Evolutionary conservation across 2,329 filamentous ascomycete species (phyloP).

Genomic region (Tolypocladium tropicale): DNA sequence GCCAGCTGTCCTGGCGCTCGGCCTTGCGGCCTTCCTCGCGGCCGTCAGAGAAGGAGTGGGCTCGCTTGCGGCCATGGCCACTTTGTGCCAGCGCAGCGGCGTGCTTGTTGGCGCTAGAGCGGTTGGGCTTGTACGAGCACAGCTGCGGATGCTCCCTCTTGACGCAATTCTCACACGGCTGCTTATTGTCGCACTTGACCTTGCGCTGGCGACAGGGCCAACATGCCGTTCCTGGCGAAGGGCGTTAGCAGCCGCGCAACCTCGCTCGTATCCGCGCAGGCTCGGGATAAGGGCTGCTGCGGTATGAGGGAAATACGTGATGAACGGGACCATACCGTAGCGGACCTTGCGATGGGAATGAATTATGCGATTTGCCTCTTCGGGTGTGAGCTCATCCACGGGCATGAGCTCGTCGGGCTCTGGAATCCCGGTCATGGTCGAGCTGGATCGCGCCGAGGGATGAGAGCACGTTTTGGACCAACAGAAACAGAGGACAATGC

Average conservation of each 20-base stretch:
- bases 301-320: not conserved
- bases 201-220: conserved; percentile 60
- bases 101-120: conserved; percentile 27
- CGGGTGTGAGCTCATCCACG: conserved; percentile 49
- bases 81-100: conserved; percentile 14
- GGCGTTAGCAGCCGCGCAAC: not conserved
- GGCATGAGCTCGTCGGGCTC: conserved; percentile 33
- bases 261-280: not conserved
- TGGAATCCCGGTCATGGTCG: conserved; percentile 33
- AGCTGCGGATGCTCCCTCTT: conserved; percentile 55
- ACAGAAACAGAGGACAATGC: not conserved
- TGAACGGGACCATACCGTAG: conserved; percentile 38
- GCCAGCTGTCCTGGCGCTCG: conserved; percentile 31
- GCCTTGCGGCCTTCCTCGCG: conserved; percentile 21
- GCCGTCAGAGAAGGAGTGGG: conserved; percentile 20
- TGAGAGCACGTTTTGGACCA: not conserved
- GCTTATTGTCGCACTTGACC: conserved; percentile 60
- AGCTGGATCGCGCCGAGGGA: not conserved
- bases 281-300: not conserved
- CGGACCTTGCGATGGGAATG: conserved; percentile 60
- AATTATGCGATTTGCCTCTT: conserved; percentile 58
- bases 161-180: conserved; percentile 58
- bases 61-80: conserved; percentile 19
- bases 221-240: conserved; percentile 44
- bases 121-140: conserved; percentile 58